phyloP scores from a whole-genome alignment of 2,329 filamentous ascomycete genomes.

The Septoria linicola region DNA sequence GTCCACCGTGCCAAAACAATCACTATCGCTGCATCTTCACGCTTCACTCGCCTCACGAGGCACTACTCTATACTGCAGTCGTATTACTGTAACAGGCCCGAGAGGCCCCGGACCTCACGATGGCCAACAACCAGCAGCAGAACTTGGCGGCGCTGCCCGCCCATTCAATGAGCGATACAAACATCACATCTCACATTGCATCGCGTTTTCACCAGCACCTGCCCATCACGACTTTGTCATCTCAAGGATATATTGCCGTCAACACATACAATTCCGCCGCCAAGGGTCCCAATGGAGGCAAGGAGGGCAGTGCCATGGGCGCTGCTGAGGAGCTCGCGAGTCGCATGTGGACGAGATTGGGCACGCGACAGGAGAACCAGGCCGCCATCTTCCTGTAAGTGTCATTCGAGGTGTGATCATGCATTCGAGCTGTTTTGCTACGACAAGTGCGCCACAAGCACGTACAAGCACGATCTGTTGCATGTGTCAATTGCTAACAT shows the following conservation, averaged over 20 bases:
- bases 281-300: constrained; percentile 84
- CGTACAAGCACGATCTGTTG: not conserved
- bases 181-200: constrained; percentile 74
- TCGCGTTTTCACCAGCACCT: constrained; percentile 89
- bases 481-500: constrained; percentile 19
- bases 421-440: not conserved
- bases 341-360: constrained; percentile 79
- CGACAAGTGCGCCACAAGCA: not conserved
- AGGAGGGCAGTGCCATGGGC: constrained; percentile 87
- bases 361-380: constrained; percentile 88
- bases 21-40: constrained; percentile 6
- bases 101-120: constrained; percentile 29
- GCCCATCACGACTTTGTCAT: constrained; percentile 84
- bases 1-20: not conserved
- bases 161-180: constrained; percentile 70
- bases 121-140: constrained; percentile 68
- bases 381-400: constrained; percentile 88
- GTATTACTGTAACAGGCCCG: constrained; percentile 23
- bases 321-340: constrained; percentile 90
- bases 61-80: constrained; percentile 16
- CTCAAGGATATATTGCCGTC: constrained; percentile 84
- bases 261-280: constrained; percentile 92
- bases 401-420: not conserved
- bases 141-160: constrained; percentile 85
- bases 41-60: constrained; percentile 18